Base-by-base conservation (phyloP, 805 yeast species). In the Saturnispora ahearnii region DNA sequence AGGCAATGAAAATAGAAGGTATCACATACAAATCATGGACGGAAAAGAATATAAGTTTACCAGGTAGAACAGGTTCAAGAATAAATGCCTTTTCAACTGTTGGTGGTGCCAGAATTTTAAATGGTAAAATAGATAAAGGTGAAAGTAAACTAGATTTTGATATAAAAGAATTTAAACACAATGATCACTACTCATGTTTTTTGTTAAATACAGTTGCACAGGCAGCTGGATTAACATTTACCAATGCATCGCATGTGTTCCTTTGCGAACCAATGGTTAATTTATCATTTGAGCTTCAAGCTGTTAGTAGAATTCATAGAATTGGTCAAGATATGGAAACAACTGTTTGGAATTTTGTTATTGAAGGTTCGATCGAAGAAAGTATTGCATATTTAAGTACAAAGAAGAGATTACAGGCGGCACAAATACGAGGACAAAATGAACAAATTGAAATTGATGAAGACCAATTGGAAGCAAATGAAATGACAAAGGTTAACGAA, bases 241-340 rank as follows among this genome's bases (percentile, higher is more conserved):
- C 89, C 8, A 91, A 91, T 69, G 98, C 99, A 0, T 84, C 86
- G 2, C 96, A 93, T 63, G 91, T 93, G 0, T 84, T 90, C 53
- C 64, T 93, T 5, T 86, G 97, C 63, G 99, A 93, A 66, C 98
- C 99, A 1, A 72, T 93, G 51, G 83, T 93, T 13, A 89, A 89
- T 59, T 79, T 90, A 1, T 84, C 96, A 2, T 72, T 89, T 44
- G 98, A 93, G 58, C 62, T 87, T 13, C 99, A 91, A 62, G 97
- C 98, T 0, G 84, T 90, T 48, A 87, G 95, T 45, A 76, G 99
- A 54, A 81, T 93, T 41, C 96, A 91, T 62, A 71, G 99, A 54
- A 90, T 91, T 61, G 99, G 99, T 0, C 99, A 93, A 64, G 75
- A 73, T 3, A 70, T 74, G 41, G 80, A 78, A 13, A 93, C 99